Percentiles rank a stretch among this genome's conserved stretches.
These are phyloP conservation scores for Rhizodiscina lignyota DNA, from an alignment of 495 filamentous ascomycete species.

Conservation along the genomic window DNA sequence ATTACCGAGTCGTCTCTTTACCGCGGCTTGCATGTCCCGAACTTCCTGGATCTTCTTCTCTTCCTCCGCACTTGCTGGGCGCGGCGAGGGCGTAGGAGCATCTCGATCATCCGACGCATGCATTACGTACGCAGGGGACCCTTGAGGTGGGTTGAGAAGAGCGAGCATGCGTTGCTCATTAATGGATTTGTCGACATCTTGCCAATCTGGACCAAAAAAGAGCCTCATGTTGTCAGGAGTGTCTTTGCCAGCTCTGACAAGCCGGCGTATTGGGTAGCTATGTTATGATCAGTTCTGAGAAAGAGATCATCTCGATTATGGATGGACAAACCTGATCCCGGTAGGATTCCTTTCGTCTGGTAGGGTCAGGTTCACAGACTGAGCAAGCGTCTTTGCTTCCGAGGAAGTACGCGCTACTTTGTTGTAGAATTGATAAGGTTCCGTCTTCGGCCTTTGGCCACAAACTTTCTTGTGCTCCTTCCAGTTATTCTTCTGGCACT, in stretches of 20 bases:
- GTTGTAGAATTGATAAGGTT: no score
- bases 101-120: not conserved
- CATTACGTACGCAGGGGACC: not conserved
- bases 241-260: not conserved
- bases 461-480: slow-evolving; percentile 22
- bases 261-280: not conserved
- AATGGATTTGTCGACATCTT: not conserved
- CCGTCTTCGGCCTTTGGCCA: no score
- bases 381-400: no score
- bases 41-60: not conserved
- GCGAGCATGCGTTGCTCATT: not conserved
- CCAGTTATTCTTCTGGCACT: slow-evolving; percentile 25
- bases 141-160: not conserved
- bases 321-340: no score
- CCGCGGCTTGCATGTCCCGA: not conserved
- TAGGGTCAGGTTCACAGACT: no score
- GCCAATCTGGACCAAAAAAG: not conserved
- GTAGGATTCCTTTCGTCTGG: no score
- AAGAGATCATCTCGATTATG: no score
- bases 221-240: not conserved
- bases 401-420: no score
- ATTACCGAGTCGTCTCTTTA: not conserved
- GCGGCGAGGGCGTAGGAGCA: not conserved
- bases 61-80: not conserved
- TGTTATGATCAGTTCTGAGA: no score